Evolutionary conservation across 2,329 filamentous ascomycete species (phyloP).

Genomic region (Arachnopeziza araneosa): DNA sequence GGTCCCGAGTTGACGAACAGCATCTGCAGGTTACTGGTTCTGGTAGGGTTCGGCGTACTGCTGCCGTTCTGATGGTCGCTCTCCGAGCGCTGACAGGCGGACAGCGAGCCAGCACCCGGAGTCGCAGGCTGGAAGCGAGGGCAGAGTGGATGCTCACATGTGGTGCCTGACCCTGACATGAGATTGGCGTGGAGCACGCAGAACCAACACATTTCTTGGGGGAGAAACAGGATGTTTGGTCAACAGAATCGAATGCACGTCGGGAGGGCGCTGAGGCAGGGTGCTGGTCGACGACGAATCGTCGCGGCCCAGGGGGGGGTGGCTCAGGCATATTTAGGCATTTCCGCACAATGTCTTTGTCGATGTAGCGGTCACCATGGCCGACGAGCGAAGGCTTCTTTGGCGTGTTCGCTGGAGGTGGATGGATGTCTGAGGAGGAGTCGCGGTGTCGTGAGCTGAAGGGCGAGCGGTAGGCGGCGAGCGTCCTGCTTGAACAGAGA

Average conservation of each 20-base stretch:
- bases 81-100: background rate
- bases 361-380: background rate
- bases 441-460: background rate
- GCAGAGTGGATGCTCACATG: too few relatives aligned
- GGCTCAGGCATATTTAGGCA: background rate
- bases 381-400: background rate
- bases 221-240: background rate
- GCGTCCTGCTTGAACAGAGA: background rate
- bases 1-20: background rate
- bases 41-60: background rate
- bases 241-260: background rate
- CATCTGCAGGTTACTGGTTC: background rate
- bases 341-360: background rate
- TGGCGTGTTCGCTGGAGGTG: background rate
- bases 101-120: background rate
- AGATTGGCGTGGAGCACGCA: background rate
- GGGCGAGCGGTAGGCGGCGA: background rate
- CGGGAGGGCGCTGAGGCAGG: background rate
- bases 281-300: background rate
- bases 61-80: background rate
- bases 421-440: background rate
- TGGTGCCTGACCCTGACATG: background rate
- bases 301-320: background rate
- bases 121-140: too few relatives aligned
- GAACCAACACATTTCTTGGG: background rate